Evolutionary conservation across 345 rosid genomes (phyloP).

Genomic region (Eucalyptus regnans): DNA sequence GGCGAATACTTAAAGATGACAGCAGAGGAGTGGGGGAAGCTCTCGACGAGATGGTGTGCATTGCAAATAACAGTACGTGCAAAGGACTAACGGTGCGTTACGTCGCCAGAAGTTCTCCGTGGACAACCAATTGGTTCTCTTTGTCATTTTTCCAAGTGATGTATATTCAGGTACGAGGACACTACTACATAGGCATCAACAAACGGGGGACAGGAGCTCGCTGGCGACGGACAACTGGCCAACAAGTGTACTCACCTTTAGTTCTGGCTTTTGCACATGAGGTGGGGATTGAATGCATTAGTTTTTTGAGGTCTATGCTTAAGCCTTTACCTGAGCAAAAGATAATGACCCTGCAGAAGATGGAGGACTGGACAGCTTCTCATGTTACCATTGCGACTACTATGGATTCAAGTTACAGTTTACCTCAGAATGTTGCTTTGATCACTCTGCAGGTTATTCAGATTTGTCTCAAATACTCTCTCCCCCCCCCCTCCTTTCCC

Average conservation of each 20-base stretch:
- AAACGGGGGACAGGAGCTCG: conserved; percentile 42
- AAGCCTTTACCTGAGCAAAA: neutral
- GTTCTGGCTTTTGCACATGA: conserved; percentile 66
- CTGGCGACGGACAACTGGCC: conserved; percentile 75
- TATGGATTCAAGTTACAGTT: conserved; percentile 53
- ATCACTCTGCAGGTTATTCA: conserved; percentile 59
- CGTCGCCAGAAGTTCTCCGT: too few relatives aligned
- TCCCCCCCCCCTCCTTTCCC: neutral
- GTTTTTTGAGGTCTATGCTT: neutral
- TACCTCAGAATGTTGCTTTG: conserved; percentile 75
- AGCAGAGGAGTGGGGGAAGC: conserved; percentile 68
- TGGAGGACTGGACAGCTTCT: conserved; percentile 41
- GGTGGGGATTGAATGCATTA: conserved; percentile 5
- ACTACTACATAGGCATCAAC: conserved; percentile 49
- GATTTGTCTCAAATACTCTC: neutral
- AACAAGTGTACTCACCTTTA: conserved; percentile 68
- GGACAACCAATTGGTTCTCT: neutral
- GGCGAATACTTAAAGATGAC: conserved; percentile 19
- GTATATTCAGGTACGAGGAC: conserved; percentile 57
- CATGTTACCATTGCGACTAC: conserved; percentile 20
- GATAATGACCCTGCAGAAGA: conserved; percentile 5
- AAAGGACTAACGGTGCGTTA: conserved; percentile 51
- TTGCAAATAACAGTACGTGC: conserved; percentile 9
- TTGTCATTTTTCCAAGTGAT: neutral
- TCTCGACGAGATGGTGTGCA: conserved; percentile 50